Conservation (phyloP, 1,139 yeast genomes). For the Ogataea hybrid region DNA sequence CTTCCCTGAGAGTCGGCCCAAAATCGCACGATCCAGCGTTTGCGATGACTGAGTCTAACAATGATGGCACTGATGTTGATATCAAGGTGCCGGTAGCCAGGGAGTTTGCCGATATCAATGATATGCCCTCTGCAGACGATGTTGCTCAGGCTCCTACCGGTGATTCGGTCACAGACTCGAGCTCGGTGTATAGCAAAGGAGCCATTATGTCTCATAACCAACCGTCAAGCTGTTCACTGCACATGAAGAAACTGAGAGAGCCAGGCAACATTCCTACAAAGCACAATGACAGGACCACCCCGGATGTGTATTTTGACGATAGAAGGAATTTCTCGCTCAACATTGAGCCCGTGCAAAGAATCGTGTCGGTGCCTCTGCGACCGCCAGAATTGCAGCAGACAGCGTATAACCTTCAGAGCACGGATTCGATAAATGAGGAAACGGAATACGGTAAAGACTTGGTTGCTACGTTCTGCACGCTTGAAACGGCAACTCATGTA, state of each 20-base stretch:
- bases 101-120: slow-evolving; percentile 18
- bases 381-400: slow-evolving; percentile 16
- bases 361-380: slow-evolving; percentile 29
- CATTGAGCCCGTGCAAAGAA: slow-evolving; percentile 28
- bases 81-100: slow-evolving; percentile 2
- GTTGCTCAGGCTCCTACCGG: slow-evolving; percentile 2
- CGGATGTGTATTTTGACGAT: slow-evolving; percentile 9
- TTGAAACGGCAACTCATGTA: slow-evolving; percentile 18
- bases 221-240: slow-evolving; percentile 1
- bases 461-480: slow-evolving; percentile 22
- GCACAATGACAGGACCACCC: not conserved
- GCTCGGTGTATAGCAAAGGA: not conserved
- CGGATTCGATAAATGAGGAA: slow-evolving; percentile 10
- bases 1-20: too few species aligned
- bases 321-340: slow-evolving; percentile 13
- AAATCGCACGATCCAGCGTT: not conserved
- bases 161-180: slow-evolving; percentile 1
- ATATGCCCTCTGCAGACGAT: slow-evolving; percentile 26
- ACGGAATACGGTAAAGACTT: slow-evolving; percentile 9
- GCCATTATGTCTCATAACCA: not conserved
- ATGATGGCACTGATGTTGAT: not conserved
- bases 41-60: slow-evolving; percentile 1
- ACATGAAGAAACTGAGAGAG: slow-evolving; percentile 12
- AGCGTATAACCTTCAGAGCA: slow-evolving; percentile 10
- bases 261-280: not conserved